Evolutionary conservation across 2,329 filamentous ascomycete genomes (phyloP).

Genomic region (Neofusicoccum kwambonambiense): DNA sequence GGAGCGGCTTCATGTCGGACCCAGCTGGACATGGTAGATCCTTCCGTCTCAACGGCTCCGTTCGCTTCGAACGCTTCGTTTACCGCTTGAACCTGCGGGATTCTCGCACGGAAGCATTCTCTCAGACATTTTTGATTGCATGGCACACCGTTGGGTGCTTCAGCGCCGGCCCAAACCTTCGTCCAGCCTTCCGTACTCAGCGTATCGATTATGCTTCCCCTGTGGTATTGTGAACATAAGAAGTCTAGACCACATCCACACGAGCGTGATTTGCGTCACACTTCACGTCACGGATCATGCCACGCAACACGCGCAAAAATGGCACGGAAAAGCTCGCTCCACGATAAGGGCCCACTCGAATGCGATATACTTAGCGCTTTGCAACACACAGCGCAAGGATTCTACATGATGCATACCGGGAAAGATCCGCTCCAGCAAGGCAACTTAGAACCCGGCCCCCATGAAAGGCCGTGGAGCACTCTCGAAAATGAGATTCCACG

Average conservation of each 20-base stretch:
- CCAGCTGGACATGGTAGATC: not conserved
- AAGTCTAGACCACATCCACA: not conserved
- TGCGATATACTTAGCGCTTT: not conserved
- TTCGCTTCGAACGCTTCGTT: not conserved
- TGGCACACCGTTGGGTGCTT: not conserved
- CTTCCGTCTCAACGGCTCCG: not conserved
- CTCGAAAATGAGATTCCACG: not conserved
- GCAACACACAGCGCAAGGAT: not conserved
- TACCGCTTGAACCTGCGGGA: not conserved
- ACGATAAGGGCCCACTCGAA: not conserved
- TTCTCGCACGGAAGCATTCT: not conserved
- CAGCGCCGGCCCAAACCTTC: not conserved
- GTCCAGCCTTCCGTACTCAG: not conserved
- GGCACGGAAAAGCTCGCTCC: not conserved
- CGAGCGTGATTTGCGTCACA: not conserved
- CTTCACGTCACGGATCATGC: not conserved
- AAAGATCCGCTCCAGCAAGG: not conserved
- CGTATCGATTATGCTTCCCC: too few relatives aligned
- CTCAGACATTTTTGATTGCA: not conserved
- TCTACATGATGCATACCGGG: not conserved
- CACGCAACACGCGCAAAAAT: not conserved
- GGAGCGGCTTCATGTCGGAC: not conserved
- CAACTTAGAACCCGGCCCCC: not conserved
- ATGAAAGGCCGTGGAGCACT: not conserved
- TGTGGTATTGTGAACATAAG: too few relatives aligned